Evolutionary conservation across 2,329 filamentous ascomycete species (phyloP).

Genomic region (Akanthomyces muscarius): DNA sequence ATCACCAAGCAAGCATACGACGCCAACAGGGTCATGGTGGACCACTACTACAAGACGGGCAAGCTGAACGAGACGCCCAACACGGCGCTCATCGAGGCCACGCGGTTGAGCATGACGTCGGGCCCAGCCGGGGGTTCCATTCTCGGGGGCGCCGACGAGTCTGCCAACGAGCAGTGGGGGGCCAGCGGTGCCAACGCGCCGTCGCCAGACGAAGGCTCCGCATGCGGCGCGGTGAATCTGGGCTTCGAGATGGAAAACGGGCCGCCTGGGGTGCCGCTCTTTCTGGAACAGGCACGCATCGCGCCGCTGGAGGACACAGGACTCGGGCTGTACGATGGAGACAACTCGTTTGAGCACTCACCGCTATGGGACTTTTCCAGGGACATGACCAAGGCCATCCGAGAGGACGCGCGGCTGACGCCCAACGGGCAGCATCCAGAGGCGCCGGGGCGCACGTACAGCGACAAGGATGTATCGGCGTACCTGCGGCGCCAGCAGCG

Average conservation of each 20-base stretch:
- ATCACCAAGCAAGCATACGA: conserved; percentile 30
- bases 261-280: conserved; percentile 11
- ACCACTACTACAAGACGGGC: conserved; percentile 30
- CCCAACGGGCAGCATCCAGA: background rate
- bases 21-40: conserved; percentile 27
- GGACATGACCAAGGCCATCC: conserved; percentile 6
- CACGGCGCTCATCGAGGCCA: conserved; percentile 1
- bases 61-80: conserved; percentile 21
- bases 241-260: conserved; percentile 12
- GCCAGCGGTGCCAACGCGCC: background rate
- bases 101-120: conserved; percentile 7
- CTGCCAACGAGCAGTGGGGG: conserved; percentile 8
- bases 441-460: background rate
- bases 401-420: background rate
- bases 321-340: conserved; percentile 10
- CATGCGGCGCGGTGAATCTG: conserved; percentile 4
- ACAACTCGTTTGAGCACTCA: conserved; percentile 13
- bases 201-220: conserved; percentile 1
- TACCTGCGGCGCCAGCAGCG: conserved; percentile 11
- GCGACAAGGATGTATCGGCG: conserved; percentile 12
- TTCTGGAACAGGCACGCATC: conserved; percentile 13
- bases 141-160: conserved; percentile 4
- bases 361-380: conserved; percentile 1
- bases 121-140: background rate
- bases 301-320: conserved; percentile 5